A percentile compares a stretch with the other conserved stretches of the same genome.
Evolutionary conservation across 2,329 filamentous ascomycete genomes (phyloP).

Genomic region (Microsporum canis): DNA sequence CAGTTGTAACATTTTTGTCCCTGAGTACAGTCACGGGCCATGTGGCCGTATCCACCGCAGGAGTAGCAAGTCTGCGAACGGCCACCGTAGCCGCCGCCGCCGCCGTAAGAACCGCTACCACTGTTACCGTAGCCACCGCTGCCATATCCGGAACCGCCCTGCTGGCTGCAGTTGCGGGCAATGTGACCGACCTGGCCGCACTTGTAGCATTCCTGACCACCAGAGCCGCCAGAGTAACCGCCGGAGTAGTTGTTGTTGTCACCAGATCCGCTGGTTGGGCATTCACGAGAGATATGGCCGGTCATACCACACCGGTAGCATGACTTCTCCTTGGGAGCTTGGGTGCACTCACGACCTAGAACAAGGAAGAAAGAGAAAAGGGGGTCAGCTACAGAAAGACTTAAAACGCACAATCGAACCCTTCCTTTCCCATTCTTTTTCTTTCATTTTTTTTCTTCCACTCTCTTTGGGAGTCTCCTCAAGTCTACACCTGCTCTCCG

Average conservation of each 20-base stretch:
- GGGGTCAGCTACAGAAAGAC: slow-evolving; percentile 9
- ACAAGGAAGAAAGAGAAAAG: slow-evolving; percentile 6
- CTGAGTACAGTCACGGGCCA: slow-evolving; percentile 96
- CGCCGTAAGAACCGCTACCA: slow-evolving; percentile 27
- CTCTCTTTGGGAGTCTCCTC: background rate
- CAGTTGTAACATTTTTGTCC: slow-evolving; percentile 99
- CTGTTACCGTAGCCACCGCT: slow-evolving; percentile 38
- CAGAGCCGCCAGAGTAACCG: slow-evolving; percentile 31
- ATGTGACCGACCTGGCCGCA: slow-evolving; percentile 96
- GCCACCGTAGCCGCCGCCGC: slow-evolving; percentile 38
- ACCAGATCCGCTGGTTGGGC: slow-evolving; percentile 37
- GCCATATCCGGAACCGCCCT: slow-evolving; percentile 40
- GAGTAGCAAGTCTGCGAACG: slow-evolving; percentile 88
- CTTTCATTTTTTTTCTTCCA: background rate
- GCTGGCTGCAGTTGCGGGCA: slow-evolving; percentile 54
- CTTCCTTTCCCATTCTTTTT: background rate
- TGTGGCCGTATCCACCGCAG: slow-evolving; percentile 92
- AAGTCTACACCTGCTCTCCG: background rate
- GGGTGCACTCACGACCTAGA: slow-evolving; percentile 75
- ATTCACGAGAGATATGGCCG: slow-evolving; percentile 85
- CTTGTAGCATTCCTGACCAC: slow-evolving; percentile 79
- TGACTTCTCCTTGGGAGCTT: slow-evolving; percentile 73
- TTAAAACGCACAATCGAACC: background rate
- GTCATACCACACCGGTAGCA: slow-evolving; percentile 58
- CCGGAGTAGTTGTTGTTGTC: slow-evolving; percentile 34